A percentile compares a stretch with the other conserved stretches of the same genome.
Conservation (phyloP, 1,139 yeast species). For the Sugiyamaella grinbergsii region DNA sequence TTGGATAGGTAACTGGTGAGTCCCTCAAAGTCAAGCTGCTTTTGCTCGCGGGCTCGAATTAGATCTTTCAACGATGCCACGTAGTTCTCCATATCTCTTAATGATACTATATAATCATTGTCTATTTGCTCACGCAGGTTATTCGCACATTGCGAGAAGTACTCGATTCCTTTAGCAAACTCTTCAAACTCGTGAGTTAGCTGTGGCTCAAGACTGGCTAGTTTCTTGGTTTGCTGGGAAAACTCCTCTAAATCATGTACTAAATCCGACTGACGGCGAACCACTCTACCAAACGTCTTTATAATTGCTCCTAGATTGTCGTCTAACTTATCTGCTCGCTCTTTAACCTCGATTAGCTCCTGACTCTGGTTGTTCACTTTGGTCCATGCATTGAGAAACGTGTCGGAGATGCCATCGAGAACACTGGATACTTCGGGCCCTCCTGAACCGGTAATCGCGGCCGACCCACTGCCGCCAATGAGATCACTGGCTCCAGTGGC, state of each 20-base stretch:
- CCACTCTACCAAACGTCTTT: constrained; percentile 69
- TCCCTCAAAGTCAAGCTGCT: constrained; percentile 87
- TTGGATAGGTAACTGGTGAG: constrained; percentile 74
- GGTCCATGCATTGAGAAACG: constrained; percentile 88
- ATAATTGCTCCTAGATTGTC: constrained; percentile 81
- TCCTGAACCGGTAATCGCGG: not conserved
- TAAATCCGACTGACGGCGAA: constrained; percentile 72
- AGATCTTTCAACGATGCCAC: constrained; percentile 72
- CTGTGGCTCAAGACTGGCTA: constrained; percentile 57
- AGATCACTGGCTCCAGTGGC: constrained; percentile 21
- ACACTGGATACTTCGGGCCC: constrained; percentile 39
- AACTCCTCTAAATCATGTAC: constrained; percentile 73
- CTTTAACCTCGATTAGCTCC: constrained; percentile 82
- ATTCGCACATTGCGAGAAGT: constrained; percentile 50
- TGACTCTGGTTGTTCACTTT: constrained; percentile 73
- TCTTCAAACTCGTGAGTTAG: constrained; percentile 54
- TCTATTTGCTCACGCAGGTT: constrained; percentile 66
- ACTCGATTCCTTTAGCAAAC: constrained; percentile 57
- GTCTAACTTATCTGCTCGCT: constrained; percentile 77
- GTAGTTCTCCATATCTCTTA: constrained; percentile 87
- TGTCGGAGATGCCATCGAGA: constrained; percentile 75
- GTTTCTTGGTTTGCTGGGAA: constrained; percentile 65
- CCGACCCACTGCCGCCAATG: constrained; percentile 24
- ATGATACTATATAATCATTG: constrained; percentile 75
- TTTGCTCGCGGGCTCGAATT: constrained; percentile 84